phyloP scores from a whole-genome alignment of 2,329 filamentous ascomycete species.

The Fusarium stilboides region DNA sequence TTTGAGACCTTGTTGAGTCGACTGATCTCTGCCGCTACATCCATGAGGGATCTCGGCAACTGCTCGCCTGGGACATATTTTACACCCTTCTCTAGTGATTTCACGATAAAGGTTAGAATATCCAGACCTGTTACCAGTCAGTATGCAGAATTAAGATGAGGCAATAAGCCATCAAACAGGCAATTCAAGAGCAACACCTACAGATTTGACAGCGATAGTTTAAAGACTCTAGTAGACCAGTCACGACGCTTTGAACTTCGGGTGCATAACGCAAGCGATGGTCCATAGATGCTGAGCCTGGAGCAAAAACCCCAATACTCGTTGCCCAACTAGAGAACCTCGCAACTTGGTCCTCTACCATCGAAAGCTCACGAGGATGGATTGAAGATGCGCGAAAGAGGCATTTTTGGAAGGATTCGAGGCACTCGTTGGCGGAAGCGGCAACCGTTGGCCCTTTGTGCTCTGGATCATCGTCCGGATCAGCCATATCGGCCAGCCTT shows the following conservation, averaged over 20 bases:
- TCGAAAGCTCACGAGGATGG: not conserved
- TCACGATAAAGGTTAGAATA: not conserved
- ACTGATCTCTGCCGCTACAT: not conserved
- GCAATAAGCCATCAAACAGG: not conserved
- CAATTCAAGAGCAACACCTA: not conserved
- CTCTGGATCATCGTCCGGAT: not conserved
- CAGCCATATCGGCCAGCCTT: not conserved
- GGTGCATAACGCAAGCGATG: not conserved
- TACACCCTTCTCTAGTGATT: not conserved
- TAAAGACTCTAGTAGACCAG: not conserved
- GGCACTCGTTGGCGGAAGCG: not conserved
- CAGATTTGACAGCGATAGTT: not conserved
- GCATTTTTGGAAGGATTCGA: not conserved
- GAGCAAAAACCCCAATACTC: not conserved
- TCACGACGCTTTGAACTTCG: not conserved
- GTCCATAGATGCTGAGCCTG: not conserved
- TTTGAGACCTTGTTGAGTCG: conserved; percentile 3
- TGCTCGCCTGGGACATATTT: not conserved
- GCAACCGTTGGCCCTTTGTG: not conserved
- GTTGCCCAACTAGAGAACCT: not conserved
- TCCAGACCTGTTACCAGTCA: not conserved
- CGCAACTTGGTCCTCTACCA: conserved; percentile 3
- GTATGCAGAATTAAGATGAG: not conserved
- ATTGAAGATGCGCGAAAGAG: not conserved
- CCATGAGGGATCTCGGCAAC: too few species aligned